These are phyloP conservation scores for Chlorella sp. DNA, from an alignment of 139 green algal genomes.

Conservation along the genomic window DNA sequence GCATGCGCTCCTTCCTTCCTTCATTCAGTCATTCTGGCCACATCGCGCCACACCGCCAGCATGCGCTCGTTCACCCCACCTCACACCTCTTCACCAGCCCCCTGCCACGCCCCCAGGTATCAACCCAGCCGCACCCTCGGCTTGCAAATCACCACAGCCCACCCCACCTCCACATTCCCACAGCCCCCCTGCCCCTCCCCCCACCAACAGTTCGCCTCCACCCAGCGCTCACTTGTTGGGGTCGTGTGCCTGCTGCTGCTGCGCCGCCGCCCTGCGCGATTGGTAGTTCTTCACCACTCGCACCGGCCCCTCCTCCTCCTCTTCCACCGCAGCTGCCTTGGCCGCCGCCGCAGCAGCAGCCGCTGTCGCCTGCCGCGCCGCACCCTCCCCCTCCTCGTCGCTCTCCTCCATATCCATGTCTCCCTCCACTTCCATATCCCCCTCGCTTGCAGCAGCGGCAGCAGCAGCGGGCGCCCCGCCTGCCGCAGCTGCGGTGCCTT, in stretches of 20 bases:
- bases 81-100: background rate
- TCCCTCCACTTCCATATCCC: background rate
- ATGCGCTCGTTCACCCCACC: too few species aligned
- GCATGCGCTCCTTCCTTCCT: too few species aligned
- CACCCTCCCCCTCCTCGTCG: conserved; percentile 53
- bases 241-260: conserved; percentile 27
- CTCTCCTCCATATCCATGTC: conserved; percentile 49
- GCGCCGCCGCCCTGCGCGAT: conserved; percentile 52
- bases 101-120: too few species aligned
- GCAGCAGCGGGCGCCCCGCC: too few species aligned
- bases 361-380: conserved; percentile 27
- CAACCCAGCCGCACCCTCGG: too few species aligned
- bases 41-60: too few species aligned
- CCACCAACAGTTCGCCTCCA: background rate
- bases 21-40: too few species aligned
- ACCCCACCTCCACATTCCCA: background rate
- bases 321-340: conserved; percentile 3
- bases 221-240: conserved; percentile 31
- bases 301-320: conserved; percentile 66
- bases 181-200: background rate
- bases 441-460: background rate
- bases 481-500: conserved; percentile 55
- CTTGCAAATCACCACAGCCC: background rate
- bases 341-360: conserved; percentile 14
- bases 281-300: conserved; percentile 94